A percentile compares a stretch with the other conserved stretches of the same genome.
Evolutionary conservation across 345 rosid genomes (phyloP).

Genomic region (Syzygium aqueum): DNA sequence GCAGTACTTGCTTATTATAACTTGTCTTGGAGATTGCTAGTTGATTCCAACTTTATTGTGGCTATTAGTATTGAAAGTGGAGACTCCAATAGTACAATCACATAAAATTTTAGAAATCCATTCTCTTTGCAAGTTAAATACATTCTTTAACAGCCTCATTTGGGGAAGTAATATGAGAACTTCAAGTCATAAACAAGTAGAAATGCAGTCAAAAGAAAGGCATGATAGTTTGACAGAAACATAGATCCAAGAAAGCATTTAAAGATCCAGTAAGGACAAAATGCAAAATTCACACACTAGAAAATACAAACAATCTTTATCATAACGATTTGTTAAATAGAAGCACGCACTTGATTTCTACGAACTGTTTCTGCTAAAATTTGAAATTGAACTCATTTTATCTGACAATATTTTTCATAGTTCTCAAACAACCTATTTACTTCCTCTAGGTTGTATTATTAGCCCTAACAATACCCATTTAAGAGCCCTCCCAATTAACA

Average conservation of each 20-base stretch:
- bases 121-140: background rate
- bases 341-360: too few relatives aligned
- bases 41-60: too few relatives aligned
- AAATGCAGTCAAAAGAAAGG: background rate
- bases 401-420: too few relatives aligned
- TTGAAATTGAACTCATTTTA: too few relatives aligned
- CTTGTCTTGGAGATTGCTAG: too few relatives aligned
- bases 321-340: too few relatives aligned
- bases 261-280: background rate
- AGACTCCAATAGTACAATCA: background rate
- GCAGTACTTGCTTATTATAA: too few relatives aligned
- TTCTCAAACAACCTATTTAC: too few relatives aligned
- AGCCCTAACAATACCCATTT: too few relatives aligned
- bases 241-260: background rate
- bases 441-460: too few relatives aligned
- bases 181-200: background rate
- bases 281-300: background rate
- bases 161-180: background rate
- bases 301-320: background rate
- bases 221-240: background rate
- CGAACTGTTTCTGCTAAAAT: too few relatives aligned
- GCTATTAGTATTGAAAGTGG: background rate
- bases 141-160: background rate
- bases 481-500: too few relatives aligned
- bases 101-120: background rate